phyloP scores from a whole-genome alignment of 257 asterid genomes.

The Nicotiana attenuata region DNA sequence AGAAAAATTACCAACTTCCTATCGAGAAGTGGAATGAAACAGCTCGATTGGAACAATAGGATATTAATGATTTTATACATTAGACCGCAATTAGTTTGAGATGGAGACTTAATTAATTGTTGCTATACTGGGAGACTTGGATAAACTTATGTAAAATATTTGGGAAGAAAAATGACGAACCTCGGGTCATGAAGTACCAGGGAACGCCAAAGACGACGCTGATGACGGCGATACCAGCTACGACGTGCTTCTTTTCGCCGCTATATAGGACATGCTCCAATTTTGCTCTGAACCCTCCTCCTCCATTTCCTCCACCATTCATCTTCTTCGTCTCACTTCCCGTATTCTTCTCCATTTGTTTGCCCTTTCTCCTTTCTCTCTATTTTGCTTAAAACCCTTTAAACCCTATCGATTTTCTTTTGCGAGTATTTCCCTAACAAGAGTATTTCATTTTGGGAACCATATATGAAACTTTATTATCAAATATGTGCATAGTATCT shows the following conservation, averaged over 20 bases:
- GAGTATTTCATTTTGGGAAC: neutral
- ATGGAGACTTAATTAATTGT: neutral
- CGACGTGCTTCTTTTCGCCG: constrained; percentile 86
- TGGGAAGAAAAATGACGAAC: constrained; percentile 21
- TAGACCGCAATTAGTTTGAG: neutral
- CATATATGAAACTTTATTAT: too few relatives aligned
- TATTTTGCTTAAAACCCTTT: neutral
- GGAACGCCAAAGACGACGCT: constrained; percentile 68
- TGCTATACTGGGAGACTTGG: neutral
- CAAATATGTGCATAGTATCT: too few relatives aligned
- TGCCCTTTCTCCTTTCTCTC: neutral
- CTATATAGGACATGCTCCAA: constrained; percentile 60
- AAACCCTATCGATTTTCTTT: constrained; percentile 12
- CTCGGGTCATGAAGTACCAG: constrained; percentile 82
- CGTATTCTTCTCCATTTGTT: constrained; percentile 23
- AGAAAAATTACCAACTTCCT: neutral
- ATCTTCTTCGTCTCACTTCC: constrained; percentile 44
- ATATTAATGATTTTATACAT: neutral
- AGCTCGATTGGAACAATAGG: neutral
- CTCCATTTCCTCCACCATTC: constrained; percentile 27
- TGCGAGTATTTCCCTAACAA: neutral
- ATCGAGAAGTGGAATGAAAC: neutral
- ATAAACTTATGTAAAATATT: neutral
- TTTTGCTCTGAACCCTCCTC: constrained; percentile 60
- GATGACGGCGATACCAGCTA: constrained; percentile 70